Percentiles rank a stretch among this genome's conserved stretches.
These are phyloP conservation scores for Oryza australiensis DNA, from an alignment of 176 grass and related monocot genomes.

Conservation along the genomic window DNA sequence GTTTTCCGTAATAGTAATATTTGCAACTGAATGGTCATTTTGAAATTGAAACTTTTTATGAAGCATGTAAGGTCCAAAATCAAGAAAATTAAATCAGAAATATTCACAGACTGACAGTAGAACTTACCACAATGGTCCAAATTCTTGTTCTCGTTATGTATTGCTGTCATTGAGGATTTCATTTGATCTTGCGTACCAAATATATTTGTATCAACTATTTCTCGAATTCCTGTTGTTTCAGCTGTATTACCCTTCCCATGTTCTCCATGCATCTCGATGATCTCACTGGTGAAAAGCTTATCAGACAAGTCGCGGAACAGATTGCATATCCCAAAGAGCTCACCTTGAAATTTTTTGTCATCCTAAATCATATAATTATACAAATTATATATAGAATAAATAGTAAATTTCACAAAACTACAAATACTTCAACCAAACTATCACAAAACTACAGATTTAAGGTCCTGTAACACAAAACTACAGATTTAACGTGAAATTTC, in stretches of 20 bases:
- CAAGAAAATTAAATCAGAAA: constrained; percentile 11
- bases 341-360: constrained; percentile 95
- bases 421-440: too few relatives aligned
- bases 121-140: constrained; percentile 59
- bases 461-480: too few relatives aligned
- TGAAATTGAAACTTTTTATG: constrained; percentile 28
- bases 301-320: constrained; percentile 89
- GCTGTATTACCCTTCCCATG: constrained; percentile 48
- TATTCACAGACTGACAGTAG: not conserved
- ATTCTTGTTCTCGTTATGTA: constrained; percentile 32
- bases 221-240: constrained; percentile 46
- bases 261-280: constrained; percentile 95
- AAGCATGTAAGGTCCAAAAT: constrained; percentile 12
- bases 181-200: constrained; percentile 30
- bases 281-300: constrained; percentile 97
- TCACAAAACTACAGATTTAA: too few relatives aligned
- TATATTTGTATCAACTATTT: constrained; percentile 52
- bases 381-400: constrained; percentile 29
- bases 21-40: constrained; percentile 9
- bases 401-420: too few relatives aligned
- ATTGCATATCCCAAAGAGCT: constrained; percentile 98
- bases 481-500: too few relatives aligned
- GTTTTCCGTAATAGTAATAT: not conserved
- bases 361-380: constrained; percentile 50
- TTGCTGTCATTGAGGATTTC: constrained; percentile 22